Percentiles rank a stretch among this genome's conserved stretches.
Conservation (phyloP, 116 monocot genomes). For the Trichopus zeylanicus region DNA sequence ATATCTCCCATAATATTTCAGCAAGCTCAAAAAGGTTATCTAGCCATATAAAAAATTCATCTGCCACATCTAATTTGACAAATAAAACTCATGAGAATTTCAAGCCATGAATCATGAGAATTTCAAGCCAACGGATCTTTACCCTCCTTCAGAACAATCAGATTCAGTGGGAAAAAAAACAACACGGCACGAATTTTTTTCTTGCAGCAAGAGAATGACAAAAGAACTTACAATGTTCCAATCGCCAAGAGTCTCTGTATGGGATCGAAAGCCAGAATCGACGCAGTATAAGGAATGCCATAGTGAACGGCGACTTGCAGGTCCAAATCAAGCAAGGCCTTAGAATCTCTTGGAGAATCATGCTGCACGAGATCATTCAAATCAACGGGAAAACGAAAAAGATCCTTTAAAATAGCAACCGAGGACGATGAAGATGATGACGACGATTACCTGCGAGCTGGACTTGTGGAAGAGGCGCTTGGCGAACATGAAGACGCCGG, state of each 20-base stretch:
- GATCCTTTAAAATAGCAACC: neutral
- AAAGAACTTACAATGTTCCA: constrained; percentile 77
- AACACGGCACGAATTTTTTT: neutral
- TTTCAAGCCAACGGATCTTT: no score
- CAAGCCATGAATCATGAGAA: no score
- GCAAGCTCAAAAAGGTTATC: no score
- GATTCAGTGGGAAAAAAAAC: no score
- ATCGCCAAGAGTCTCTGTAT: constrained; percentile 91
- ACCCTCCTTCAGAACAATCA: no score
- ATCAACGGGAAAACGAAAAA: neutral
- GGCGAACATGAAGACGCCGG: constrained; percentile 13
- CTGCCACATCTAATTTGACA: no score
- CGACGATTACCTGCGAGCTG: constrained; percentile 3
- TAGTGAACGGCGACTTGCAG: constrained; percentile 63
- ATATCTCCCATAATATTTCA: no score
- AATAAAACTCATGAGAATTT: no score
- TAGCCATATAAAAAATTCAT: no score
- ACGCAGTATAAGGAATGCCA: constrained; percentile 82
- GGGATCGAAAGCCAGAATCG: constrained; percentile 83
- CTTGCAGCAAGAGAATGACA: neutral
- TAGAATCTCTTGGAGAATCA: constrained; percentile 20
- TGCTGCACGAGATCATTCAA: constrained; percentile 17
- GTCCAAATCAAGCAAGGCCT: constrained; percentile 25
- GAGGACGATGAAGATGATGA: neutral
- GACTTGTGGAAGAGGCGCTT: constrained; percentile 18